Evolutionary conservation across 2,329 filamentous ascomycete species (phyloP).

Genomic region (Zymoseptoria crescenta): DNA sequence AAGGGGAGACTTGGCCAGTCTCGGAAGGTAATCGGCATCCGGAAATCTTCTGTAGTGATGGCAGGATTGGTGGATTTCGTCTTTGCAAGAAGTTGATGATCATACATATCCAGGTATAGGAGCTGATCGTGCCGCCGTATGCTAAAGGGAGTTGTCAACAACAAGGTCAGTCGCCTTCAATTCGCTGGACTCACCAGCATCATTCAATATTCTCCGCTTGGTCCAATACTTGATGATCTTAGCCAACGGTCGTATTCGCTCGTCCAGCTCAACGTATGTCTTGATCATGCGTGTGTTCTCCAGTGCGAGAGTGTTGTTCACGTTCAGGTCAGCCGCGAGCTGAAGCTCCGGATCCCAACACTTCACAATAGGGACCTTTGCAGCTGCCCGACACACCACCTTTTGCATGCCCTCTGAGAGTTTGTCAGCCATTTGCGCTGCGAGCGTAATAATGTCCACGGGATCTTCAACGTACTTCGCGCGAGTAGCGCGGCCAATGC

Average conservation of each 20-base stretch:
- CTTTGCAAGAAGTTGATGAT: constrained; percentile 94
- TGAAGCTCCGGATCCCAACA: constrained; percentile 92
- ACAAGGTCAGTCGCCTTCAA: neutral
- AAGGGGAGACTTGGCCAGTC: constrained; percentile 63
- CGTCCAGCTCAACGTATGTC: constrained; percentile 89
- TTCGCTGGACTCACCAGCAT: constrained; percentile 63
- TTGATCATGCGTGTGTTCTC: constrained; percentile 98
- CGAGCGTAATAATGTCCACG: neutral
- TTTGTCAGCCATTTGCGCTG: constrained; percentile 16
- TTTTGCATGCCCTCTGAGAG: constrained; percentile 86
- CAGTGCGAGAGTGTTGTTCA: constrained; percentile 90
- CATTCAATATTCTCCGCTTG: constrained; percentile 82
- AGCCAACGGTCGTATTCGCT: constrained; percentile 79
- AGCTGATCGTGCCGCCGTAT: constrained; percentile 88
- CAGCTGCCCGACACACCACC: constrained; percentile 87
- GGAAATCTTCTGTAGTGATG: constrained; percentile 69
- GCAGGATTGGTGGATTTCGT: constrained; percentile 73
- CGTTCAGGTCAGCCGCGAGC: constrained; percentile 94
- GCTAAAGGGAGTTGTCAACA: constrained; percentile 44
- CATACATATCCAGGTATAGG: constrained; percentile 98
- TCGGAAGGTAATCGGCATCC: constrained; percentile 53
- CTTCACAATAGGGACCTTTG: constrained; percentile 97
- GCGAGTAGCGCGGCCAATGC: constrained; percentile 79
- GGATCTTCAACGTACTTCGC: constrained; percentile 56
- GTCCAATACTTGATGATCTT: constrained; percentile 99